A percentile compares a stretch with the other conserved stretches of the same genome.
Evolutionary conservation across 495 filamentous ascomycete species (phyloP).

Genomic region (Penicillium desertorum): DNA sequence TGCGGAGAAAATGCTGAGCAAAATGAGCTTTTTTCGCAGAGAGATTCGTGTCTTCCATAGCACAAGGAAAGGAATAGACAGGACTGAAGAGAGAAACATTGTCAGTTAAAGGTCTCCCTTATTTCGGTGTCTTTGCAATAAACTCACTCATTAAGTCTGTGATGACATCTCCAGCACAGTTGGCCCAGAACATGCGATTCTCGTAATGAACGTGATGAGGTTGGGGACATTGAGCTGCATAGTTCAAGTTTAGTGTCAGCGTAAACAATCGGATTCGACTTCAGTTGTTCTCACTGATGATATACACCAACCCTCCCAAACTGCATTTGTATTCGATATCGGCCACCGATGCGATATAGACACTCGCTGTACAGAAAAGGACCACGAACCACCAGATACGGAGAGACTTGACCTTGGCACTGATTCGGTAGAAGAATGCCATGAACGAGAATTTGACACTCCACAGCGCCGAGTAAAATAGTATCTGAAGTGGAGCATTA

Average conservation of each 20-base stretch:
- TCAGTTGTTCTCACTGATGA: constrained; percentile 12
- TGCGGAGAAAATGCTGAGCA: constrained; percentile 27
- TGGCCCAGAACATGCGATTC: constrained; percentile 22
- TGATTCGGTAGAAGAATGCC: constrained; percentile 24
- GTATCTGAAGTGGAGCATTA: constrained; percentile 16
- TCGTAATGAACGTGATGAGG: constrained; percentile 19
- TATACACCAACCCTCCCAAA: constrained; percentile 16
- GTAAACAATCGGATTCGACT: neutral
- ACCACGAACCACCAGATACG: constrained; percentile 25
- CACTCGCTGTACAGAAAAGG: constrained; percentile 11
- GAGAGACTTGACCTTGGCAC: constrained; percentile 16
- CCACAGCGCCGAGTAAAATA: constrained; percentile 27
- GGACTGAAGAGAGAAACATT: neutral
- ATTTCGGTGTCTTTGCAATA: neutral
- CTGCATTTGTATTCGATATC: constrained; percentile 27
- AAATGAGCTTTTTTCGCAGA: constrained; percentile 20
- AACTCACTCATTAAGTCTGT: constrained; percentile 26
- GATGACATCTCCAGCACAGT: constrained; percentile 19
- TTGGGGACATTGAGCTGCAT: constrained; percentile 18
- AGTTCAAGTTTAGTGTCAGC: constrained; percentile 1
- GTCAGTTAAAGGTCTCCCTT: neutral
- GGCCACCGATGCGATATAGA: constrained; percentile 18
- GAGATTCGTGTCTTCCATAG: constrained; percentile 27
- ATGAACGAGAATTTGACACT: constrained; percentile 31
- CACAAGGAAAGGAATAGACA: constrained; percentile 16